phyloP scores from a whole-genome alignment of 192 early-diverging fungal species.

The Coemansia sp. region DNA sequence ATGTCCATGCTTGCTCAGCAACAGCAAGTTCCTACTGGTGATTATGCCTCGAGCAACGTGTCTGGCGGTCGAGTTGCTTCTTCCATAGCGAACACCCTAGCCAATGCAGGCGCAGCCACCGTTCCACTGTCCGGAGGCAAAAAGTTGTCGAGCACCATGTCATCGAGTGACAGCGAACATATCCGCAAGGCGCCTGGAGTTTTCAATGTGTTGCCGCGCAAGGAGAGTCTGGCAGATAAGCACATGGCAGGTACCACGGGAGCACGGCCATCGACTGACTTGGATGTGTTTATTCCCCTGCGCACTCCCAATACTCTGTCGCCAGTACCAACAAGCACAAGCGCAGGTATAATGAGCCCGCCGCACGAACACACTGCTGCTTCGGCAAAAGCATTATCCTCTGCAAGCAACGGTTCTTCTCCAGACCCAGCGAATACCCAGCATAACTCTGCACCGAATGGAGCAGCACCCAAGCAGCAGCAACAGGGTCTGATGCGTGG shows the following conservation, averaged over 20 bases:
- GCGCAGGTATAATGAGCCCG: not conserved
- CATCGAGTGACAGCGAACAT: constrained; percentile 9
- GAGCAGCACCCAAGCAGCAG: constrained; percentile 1
- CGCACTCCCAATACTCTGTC: constrained; percentile 6
- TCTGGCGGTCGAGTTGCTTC: not conserved
- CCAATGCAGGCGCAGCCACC: not conserved
- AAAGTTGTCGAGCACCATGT: not conserved
- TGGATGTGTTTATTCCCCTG: constrained; percentile 21
- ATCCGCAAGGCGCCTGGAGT: constrained; percentile 22
- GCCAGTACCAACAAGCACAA: constrained; percentile 3
- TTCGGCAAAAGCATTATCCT: not conserved
- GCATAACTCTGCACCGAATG: not conserved
- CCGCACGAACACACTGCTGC: not conserved
- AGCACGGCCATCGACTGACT: not conserved
- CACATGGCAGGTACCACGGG: constrained; percentile 13
- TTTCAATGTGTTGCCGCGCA: not conserved
- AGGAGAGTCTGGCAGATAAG: constrained; percentile 6
- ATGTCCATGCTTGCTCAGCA: constrained; percentile 26
- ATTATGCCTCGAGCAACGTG: not conserved
- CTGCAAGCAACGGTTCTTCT: not conserved
- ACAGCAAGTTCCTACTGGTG: not conserved
- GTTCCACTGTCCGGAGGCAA: not conserved
- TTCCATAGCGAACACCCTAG: constrained; percentile 1
- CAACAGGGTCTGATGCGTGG: constrained; percentile 18
- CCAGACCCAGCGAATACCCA: not conserved